Conservation (phyloP, 768 basidiomycete species). For the Hysterangium stoloniferum region DNA sequence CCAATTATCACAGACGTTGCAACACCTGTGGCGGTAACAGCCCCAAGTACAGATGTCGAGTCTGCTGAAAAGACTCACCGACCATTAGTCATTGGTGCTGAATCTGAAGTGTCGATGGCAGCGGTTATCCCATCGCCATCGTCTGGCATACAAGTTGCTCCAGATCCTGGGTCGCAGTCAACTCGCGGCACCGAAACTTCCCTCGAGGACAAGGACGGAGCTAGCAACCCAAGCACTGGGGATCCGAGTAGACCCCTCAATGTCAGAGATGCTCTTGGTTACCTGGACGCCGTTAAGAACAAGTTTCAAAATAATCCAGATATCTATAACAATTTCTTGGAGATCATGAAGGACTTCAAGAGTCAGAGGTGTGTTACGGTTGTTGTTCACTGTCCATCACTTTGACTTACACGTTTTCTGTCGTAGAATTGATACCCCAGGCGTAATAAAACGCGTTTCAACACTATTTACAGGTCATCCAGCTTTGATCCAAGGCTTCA, state of each 20-base stretch:
- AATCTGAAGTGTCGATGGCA: no score
- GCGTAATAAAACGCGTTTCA: constrained; percentile 93
- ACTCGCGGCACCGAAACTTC: no score
- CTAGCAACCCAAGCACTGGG: background rate
- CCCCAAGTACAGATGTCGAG: no score
- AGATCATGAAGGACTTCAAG: constrained; percentile 99
- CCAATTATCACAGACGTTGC: no score
- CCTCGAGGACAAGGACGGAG: no score
- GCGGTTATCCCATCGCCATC: no score
- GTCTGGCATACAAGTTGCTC: no score
- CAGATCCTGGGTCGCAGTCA: no score
- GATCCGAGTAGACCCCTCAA: constrained; percentile 60
- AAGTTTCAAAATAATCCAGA: constrained; percentile 87
- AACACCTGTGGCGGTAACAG: no score
- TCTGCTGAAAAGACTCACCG: no score
- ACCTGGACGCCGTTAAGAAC: constrained; percentile 89
- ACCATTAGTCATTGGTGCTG: no score
- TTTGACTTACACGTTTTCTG: background rate
- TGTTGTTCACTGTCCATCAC: background rate
- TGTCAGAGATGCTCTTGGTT: constrained; percentile 88
- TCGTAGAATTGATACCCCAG: constrained; percentile 90
- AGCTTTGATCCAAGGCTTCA: constrained; percentile 91
- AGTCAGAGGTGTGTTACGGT: constrained; percentile 75
- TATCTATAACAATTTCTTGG: constrained; percentile 89
- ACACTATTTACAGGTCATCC: constrained; percentile 89